phyloP scores from a whole-genome alignment of 164 flowering plant genomes.

The Vitis rupestris region DNA sequence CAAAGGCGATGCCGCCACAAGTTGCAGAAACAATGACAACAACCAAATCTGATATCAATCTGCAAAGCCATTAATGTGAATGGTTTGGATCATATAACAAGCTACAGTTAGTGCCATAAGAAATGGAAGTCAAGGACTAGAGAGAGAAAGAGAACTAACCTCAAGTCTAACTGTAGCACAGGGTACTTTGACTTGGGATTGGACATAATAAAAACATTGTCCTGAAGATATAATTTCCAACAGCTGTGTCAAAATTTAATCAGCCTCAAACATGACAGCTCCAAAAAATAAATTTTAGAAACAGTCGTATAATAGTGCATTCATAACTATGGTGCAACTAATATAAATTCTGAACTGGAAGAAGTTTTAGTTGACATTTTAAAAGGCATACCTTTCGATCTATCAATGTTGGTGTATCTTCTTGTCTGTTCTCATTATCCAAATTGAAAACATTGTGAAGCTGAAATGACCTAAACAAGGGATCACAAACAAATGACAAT shows the following conservation, averaged over 20 bases:
- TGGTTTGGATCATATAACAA: conserved; percentile 9
- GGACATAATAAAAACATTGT: conserved; percentile 93
- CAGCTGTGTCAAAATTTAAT: conserved; percentile 5
- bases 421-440: conserved; percentile 80
- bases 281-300: not conserved
- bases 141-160: conserved; percentile 33
- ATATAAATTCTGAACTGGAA: not conserved
- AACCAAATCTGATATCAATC: conserved; percentile 91
- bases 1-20: conserved; percentile 97
- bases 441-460: conserved; percentile 74
- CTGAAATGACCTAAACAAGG: conserved; percentile 63
- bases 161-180: conserved; percentile 76
- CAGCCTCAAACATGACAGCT: not conserved
- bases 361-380: not conserved
- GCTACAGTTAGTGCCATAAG: not conserved
- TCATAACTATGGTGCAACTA: not conserved
- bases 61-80: conserved; percentile 26
- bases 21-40: conserved; percentile 95
- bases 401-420: conserved; percentile 85
- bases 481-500: conserved; percentile 6
- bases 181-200: conserved; percentile 89
- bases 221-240: conserved; percentile 42
- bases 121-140: not conserved
- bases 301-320: not conserved
- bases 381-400: conserved; percentile 62